These are phyloP conservation scores for Iris pallida DNA, from an alignment of 116 monocot species.

Conservation along the genomic window DNA sequence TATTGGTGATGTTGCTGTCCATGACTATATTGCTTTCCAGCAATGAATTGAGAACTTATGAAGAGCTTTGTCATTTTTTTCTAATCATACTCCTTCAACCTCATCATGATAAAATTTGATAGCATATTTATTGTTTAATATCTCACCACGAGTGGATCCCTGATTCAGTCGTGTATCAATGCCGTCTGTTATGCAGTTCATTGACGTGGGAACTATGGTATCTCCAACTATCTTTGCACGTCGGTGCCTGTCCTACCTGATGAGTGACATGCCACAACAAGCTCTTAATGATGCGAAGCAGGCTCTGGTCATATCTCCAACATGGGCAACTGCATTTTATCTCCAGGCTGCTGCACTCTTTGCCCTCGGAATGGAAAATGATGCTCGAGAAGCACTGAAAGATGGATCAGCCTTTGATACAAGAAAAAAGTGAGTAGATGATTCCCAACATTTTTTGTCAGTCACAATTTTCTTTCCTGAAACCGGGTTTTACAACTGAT, in stretches of 20 bases:
- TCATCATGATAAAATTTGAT: too few species aligned
- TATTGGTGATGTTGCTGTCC: too few species aligned
- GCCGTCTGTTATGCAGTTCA: conserved; percentile 47
- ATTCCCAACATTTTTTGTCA: conserved; percentile 2
- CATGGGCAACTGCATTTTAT: conserved; percentile 86
- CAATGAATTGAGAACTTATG: too few species aligned
- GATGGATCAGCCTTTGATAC: conserved; percentile 68
- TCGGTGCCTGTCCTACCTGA: conserved; percentile 65
- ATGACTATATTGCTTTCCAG: too few species aligned
- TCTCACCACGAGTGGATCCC: too few species aligned
- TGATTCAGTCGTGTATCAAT: too few species aligned
- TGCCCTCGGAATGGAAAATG: conserved; percentile 63
- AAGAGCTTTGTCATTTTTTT: too few species aligned
- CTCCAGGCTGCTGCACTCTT: conserved; percentile 84
- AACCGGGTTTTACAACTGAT: too few species aligned
- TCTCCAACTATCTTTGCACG: conserved; percentile 86
- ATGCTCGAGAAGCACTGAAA: conserved; percentile 76
- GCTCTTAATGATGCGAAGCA: conserved; percentile 85
- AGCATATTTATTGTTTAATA: too few species aligned
- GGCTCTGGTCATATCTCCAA: conserved; percentile 69
- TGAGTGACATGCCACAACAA: conserved; percentile 77
- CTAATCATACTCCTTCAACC: too few species aligned
- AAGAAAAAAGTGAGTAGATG: conserved; percentile 31
- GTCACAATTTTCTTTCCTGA: neutral
- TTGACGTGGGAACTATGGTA: conserved; percentile 86